These are phyloP conservation scores for Yarrowia sp. DNA, from an alignment of 805 yeast species.

Conservation along the genomic window DNA sequence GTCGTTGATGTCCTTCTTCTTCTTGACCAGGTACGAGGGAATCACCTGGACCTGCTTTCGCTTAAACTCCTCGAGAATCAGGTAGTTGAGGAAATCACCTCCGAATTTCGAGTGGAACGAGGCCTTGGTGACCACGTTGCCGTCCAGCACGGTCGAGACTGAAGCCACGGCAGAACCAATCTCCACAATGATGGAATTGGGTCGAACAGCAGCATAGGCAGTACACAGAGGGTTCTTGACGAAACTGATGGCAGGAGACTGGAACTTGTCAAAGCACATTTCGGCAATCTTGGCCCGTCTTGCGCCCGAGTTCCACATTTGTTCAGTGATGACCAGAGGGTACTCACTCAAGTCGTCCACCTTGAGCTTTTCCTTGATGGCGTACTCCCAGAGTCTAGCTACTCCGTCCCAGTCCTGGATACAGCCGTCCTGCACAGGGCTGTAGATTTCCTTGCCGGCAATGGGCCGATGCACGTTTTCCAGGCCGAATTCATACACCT, in stretches of 20 bases:
- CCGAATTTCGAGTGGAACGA: conserved; percentile 54
- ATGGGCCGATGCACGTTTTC: conserved; percentile 53
- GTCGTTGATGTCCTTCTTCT: conserved; percentile 40
- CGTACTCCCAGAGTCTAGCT: conserved; percentile 69
- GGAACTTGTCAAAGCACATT: conserved; percentile 73
- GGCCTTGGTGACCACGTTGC: conserved; percentile 65
- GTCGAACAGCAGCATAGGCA: conserved; percentile 59
- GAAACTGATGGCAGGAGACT: conserved; percentile 78
- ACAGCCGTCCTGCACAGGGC: conserved; percentile 51
- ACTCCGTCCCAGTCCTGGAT: conserved; percentile 69
- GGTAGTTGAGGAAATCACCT: conserved; percentile 81
- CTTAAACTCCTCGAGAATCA: conserved; percentile 59
- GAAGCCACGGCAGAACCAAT: conserved; percentile 73
- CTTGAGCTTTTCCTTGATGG: conserved; percentile 60
- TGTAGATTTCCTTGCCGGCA: conserved; percentile 48
- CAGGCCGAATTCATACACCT: conserved; percentile 50
- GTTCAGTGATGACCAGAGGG: conserved; percentile 70
- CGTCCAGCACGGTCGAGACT: conserved; percentile 58
- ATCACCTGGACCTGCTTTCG: conserved; percentile 49
- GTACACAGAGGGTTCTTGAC: conserved; percentile 78
- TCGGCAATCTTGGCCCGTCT: conserved; percentile 66
- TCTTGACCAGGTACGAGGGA: conserved; percentile 51
- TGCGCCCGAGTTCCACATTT: conserved; percentile 71
- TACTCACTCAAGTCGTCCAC: conserved; percentile 63
- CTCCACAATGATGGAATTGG: conserved; percentile 81